Percentiles rank a stretch among this genome's conserved stretches.
Conservation (phyloP, 257 asterid genomes). For the Voacanga thouarsii region DNA sequence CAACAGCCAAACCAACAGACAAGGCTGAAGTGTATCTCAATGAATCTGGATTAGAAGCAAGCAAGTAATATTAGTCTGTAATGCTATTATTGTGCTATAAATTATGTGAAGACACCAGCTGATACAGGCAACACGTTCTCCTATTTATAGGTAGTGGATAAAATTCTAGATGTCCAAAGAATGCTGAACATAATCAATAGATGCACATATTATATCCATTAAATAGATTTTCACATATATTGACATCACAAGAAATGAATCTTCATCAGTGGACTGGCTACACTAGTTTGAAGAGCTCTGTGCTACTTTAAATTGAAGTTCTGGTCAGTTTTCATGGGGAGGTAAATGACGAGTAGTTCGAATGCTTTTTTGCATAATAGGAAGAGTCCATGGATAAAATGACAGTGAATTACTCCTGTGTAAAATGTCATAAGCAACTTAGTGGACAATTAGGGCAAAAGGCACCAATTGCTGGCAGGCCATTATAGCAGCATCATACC, state of each 20-base stretch:
- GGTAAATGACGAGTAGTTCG: not conserved
- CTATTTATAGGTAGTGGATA: not conserved
- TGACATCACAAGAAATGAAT: not conserved
- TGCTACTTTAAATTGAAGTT: not conserved
- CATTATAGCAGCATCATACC: too few species aligned
- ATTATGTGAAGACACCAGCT: not conserved
- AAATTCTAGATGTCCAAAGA: not conserved
- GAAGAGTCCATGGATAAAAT: not conserved
- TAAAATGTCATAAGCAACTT: too few species aligned
- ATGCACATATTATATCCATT: not conserved
- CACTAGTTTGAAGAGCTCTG: not conserved
- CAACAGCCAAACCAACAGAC: constrained; percentile 74
- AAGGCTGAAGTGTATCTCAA: constrained; percentile 85
- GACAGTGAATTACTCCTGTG: not conserved
- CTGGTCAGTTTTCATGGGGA: not conserved
- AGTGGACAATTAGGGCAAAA: too few species aligned
- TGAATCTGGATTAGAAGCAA: constrained; percentile 49
- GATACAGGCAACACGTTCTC: not conserved
- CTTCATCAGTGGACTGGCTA: not conserved
- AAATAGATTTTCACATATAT: not conserved
- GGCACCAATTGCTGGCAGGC: too few species aligned
- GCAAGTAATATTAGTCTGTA: not conserved
- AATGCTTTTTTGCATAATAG: not conserved
- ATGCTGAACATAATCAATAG: not conserved
- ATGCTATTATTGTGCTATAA: not conserved